These are phyloP conservation scores for Pneumocystis jirovecii DNA, from an alignment of 1,139 yeast species.

Conservation along the genomic window DNA sequence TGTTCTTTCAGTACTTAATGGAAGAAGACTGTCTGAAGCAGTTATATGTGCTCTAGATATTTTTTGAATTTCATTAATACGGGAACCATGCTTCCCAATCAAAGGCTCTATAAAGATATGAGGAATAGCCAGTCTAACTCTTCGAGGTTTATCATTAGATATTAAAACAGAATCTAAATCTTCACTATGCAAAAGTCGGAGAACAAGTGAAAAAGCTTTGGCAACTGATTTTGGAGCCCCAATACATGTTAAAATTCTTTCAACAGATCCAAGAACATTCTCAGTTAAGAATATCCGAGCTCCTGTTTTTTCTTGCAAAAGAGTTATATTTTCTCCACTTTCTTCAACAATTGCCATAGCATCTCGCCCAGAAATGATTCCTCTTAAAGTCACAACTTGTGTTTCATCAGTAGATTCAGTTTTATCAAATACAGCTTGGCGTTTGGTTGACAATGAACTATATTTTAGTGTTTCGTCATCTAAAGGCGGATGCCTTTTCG, in stretches of 20 bases:
- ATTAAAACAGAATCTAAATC: background rate
- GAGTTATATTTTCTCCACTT: slow-evolving; percentile 9
- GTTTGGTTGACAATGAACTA: background rate
- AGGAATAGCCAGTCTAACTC: slow-evolving; percentile 54
- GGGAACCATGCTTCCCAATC: slow-evolving; percentile 65
- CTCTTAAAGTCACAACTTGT: slow-evolving; percentile 11
- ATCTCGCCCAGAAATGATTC: slow-evolving; percentile 14
- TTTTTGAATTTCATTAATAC: slow-evolving; percentile 70
- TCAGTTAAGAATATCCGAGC: slow-evolving; percentile 68
- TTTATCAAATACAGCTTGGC: background rate
- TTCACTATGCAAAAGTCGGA: slow-evolving; percentile 1
- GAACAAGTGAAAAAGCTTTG: slow-evolving; percentile 20
- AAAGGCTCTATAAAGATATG: slow-evolving; percentile 70
- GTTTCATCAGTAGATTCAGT: background rate
- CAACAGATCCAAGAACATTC: slow-evolving; percentile 56
- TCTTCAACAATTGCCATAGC: slow-evolving; percentile 15
- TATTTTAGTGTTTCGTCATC: background rate
- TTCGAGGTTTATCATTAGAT: slow-evolving; percentile 28
- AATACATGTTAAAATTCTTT: slow-evolving; percentile 58
- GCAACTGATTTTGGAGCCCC: slow-evolving; percentile 76
- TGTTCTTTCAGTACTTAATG: slow-evolving; percentile 67
- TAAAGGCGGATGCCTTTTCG: background rate
- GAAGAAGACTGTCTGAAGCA: slow-evolving; percentile 63
- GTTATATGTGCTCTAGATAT: slow-evolving; percentile 64
- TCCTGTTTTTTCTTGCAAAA: slow-evolving; percentile 47